Percentiles rank a stretch among this genome's conserved stretches.
These are phyloP conservation scores for Phytophthora tentaculata DNA, from an alignment of 352 stramenopile species.

Conservation along the genomic window DNA sequence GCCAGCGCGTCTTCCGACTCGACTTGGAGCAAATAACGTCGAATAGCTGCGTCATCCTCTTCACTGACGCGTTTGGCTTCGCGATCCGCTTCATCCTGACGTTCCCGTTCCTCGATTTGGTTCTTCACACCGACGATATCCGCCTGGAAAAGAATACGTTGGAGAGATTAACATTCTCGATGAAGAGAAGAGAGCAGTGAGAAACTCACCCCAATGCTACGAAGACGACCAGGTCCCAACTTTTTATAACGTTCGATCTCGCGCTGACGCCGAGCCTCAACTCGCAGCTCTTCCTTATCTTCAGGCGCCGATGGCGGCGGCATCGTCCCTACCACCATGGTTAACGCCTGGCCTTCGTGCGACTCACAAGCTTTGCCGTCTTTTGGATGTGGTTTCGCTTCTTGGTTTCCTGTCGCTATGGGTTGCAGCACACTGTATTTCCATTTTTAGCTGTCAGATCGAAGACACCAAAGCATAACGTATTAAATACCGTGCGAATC, in stretches of 20 bases:
- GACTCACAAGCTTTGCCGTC: conserved; percentile 1
- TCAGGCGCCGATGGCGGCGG: conserved; percentile 31
- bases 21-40: conserved; percentile 78
- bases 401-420: conserved; percentile 7
- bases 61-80: conserved; percentile 51
- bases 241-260: conserved; percentile 78
- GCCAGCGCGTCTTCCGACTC: conserved; percentile 73
- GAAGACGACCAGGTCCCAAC: conserved; percentile 64
- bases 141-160: conserved; percentile 37
- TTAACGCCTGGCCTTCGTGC: not conserved
- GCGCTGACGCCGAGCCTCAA: conserved; percentile 65
- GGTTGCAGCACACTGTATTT: conserved; percentile 27
- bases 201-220: conserved; percentile 64
- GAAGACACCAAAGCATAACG: not conserved
- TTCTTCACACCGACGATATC: conserved; percentile 81
- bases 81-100: conserved; percentile 46
- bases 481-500: no score
- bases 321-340: conserved; percentile 37
- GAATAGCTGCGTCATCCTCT: conserved; percentile 71
- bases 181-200: not conserved
- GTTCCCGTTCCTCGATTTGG: conserved; percentile 73
- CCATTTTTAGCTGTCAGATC: conserved; percentile 16
- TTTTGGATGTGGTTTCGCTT: conserved; percentile 20
- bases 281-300: conserved; percentile 52
- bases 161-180: conserved; percentile 3